Base-by-base conservation (phyloP, 2,329 filamentous ascomycete genomes). In the Penicillium glabrum region DNA sequence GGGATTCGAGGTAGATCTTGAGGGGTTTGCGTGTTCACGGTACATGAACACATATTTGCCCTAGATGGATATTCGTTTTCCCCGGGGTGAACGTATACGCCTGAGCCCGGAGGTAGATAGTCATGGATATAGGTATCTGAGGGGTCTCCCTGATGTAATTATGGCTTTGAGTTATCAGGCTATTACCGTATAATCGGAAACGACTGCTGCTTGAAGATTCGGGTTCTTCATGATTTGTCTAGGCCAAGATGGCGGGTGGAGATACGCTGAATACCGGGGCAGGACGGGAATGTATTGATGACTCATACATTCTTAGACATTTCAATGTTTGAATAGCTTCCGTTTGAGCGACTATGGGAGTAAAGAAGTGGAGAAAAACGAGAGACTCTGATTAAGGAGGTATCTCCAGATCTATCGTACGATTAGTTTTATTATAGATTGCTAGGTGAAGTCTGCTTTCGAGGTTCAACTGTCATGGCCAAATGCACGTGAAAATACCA, bases 251-350 rank as follows among this genome's bases (percentile, higher is more conserved):
- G 57, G 29, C 41, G 11, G 27, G 65, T 65, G 62, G 64, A 60
- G 56, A 61, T 52, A 26, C 45, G 43, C 46, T 45, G 61, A 66
- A 66, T 67, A 67, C 65, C 65, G 65, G 65, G 65, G 65, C 59
- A 63, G 61, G 53, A 67, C 65, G 57, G 39, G 23, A 56, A 46
- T 19, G 55, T 61, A 62, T 58, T 33, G 57, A 57, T 67, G 63
- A 63, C 58, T 63, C 59, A 61, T 41, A 35, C 19, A 16, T 16
- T 24, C 27, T 23, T 23, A 8, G 3, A 23, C 14, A 10, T 46
- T 37, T 24, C 1, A 5, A 39, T 27, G 6, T 37, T 53, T 29
- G 23, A 21, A 46, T 5, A 47, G 11, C 19, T 27, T 33, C 51
- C 14, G 6, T 35, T 53, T 26, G 5, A 14, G 37, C 11, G 3